phyloP scores from a whole-genome alignment of 257 asterid genomes.

The Nicotiana noctiflora region DNA sequence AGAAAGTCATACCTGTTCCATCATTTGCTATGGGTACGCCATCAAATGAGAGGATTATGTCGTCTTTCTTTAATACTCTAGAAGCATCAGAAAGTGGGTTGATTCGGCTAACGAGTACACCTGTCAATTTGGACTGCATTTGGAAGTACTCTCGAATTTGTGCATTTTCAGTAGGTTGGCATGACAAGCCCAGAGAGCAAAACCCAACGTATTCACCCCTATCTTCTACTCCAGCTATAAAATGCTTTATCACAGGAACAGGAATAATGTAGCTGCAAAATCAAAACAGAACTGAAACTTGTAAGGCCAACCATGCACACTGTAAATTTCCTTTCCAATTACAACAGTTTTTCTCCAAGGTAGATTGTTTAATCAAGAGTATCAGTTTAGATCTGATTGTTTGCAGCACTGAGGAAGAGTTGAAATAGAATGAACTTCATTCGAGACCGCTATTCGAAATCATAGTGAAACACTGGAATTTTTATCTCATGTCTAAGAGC shows the following conservation, averaged over 20 bases:
- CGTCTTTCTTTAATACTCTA: constrained; percentile 64
- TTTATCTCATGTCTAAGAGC: background rate
- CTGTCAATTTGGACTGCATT: constrained; percentile 67
- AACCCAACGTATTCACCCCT: constrained; percentile 80
- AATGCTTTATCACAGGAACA: constrained; percentile 85
- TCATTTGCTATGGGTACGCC: constrained; percentile 85
- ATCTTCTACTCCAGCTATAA: constrained; percentile 81
- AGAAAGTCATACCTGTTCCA: constrained; percentile 65
- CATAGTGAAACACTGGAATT: no score
- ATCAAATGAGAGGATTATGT: constrained; percentile 84
- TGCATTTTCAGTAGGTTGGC: constrained; percentile 85
- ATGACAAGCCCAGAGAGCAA: constrained; percentile 91
- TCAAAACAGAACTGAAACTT: background rate
- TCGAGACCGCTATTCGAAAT: no score
- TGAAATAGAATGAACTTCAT: no score
- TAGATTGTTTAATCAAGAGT: background rate
- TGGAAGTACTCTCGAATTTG: constrained; percentile 73
- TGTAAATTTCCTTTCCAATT: background rate
- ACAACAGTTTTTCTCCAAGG: background rate
- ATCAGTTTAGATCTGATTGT: background rate
- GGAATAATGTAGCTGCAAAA: constrained; percentile 83
- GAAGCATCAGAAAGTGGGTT: constrained; percentile 74
- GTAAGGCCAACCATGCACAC: background rate
- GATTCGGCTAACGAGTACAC: constrained; percentile 78
- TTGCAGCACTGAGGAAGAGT: background rate